Percentiles rank a stretch among this genome's conserved stretches.
These are phyloP conservation scores for Aegle marmelos DNA, from an alignment of 345 rosid genomes.

Conservation along the genomic window DNA sequence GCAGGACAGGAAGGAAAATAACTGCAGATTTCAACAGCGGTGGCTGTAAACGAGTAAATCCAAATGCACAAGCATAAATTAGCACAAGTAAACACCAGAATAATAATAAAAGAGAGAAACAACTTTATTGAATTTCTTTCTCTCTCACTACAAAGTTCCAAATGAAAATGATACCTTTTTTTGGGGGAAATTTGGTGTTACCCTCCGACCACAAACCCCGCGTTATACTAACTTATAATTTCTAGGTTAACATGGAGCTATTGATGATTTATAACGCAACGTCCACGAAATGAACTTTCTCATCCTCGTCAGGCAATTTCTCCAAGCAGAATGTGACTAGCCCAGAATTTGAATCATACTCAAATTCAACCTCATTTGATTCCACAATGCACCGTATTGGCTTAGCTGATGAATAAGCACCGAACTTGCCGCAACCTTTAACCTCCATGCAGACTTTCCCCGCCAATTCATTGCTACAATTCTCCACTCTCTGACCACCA, in stretches of 20 bases:
- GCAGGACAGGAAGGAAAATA: no score
- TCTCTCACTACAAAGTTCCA: background rate
- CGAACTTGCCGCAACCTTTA: conserved; percentile 77
- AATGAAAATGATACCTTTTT: background rate
- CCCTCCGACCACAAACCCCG: background rate
- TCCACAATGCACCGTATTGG: conserved; percentile 68
- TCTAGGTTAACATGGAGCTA: background rate
- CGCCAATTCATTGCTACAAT: conserved; percentile 32
- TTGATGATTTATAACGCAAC: conserved; percentile 31
- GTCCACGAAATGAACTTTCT: conserved; percentile 43
- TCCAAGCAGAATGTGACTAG: conserved; percentile 46
- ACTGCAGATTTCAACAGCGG: no score
- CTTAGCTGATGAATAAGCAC: conserved; percentile 65
- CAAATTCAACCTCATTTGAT: conserved; percentile 40
- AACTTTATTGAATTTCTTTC: conserved; percentile 5
- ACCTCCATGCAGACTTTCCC: conserved; percentile 54
- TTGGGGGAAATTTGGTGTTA: background rate
- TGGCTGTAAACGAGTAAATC: no score
- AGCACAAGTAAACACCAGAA: background rate
- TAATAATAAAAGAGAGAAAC: background rate
- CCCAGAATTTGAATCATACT: conserved; percentile 46
- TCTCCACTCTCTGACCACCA: conserved; percentile 24
- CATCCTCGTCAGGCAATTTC: conserved; percentile 45
- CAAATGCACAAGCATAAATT: background rate
- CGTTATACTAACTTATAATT: background rate